Conservation (phyloP, 441 rosid genomes). For the Arabidopsis hybrid region DNA sequence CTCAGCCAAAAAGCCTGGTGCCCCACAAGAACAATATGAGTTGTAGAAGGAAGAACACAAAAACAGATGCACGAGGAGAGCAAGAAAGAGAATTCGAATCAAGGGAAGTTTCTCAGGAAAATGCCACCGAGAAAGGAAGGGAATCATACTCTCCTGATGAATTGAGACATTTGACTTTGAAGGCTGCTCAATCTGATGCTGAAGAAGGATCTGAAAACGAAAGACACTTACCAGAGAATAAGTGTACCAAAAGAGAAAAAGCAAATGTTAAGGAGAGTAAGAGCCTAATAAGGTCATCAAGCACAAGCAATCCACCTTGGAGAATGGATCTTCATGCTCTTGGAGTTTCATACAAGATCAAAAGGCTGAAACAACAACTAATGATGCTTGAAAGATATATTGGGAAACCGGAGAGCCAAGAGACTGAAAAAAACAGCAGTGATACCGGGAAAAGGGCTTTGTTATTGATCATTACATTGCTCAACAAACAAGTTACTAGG, state of each 20-base stretch:
- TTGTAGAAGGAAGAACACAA: slow-evolving; percentile 49
- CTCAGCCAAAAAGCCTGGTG: slow-evolving; percentile 45
- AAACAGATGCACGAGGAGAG: slow-evolving; percentile 49
- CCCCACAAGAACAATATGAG: slow-evolving; percentile 50
- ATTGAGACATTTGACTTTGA: slow-evolving; percentile 48
- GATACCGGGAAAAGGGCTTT: slow-evolving; percentile 51
- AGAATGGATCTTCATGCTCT: slow-evolving; percentile 93
- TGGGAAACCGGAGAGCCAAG: slow-evolving; percentile 63
- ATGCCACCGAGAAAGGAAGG: slow-evolving; percentile 44
- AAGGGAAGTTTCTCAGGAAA: slow-evolving; percentile 41
- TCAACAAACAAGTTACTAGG: slow-evolving; percentile 78
- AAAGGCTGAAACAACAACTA: slow-evolving; percentile 89
- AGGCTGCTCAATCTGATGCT: slow-evolving; percentile 42
- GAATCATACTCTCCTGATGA: slow-evolving; percentile 69
- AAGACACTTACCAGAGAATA: slow-evolving; percentile 2
- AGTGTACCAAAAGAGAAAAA: slow-evolving; percentile 27
- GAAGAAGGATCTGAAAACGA: slow-evolving; percentile 48
- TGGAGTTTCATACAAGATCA: slow-evolving; percentile 88
- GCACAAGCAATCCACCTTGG: slow-evolving; percentile 54
- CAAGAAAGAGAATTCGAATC: slow-evolving; percentile 42
- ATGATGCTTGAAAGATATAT: slow-evolving; percentile 80
- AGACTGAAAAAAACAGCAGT: slow-evolving; percentile 43
- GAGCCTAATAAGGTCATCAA: slow-evolving; percentile 36
- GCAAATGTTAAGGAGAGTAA: slow-evolving; percentile 35
- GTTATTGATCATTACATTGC: slow-evolving; percentile 57